Base-by-base conservation (phyloP, 2,329 filamentous ascomycete genomes). In the Septoria petroselini region DNA sequence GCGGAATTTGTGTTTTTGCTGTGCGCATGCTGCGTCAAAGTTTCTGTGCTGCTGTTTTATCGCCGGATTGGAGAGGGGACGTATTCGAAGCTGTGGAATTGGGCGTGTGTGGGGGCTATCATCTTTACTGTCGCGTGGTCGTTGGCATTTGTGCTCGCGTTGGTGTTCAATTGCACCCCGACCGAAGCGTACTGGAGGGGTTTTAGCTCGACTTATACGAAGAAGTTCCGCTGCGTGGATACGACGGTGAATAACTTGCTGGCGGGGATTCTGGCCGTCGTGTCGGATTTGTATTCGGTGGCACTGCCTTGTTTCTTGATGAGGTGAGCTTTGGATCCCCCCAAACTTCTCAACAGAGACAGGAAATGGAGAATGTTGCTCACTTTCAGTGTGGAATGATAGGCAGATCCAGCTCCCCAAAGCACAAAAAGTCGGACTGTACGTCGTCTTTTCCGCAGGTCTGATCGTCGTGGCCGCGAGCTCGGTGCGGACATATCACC, bases 371-470 rank as follows among this genome's bases (percentile, higher is more conserved):
- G n/a, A n/a, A n/a, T n/a, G n/a, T n/a, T n/a, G n/a, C n/a, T n/a
- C n/a, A n/a, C n/a, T n/a, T n/a, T n/a, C n/a, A n/a, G n/a, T n/a
- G 23, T 27, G 9, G 23, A 18, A 15, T 15, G 41, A 23, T 34
- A 43, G 41, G 30, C 31, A 43, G 62, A 75, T 12, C 64, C 71
- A 29, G 67, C 75, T 37, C 64, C 71, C 9, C 59, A 52, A 18
- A 63, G 68, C 17, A n/a, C 73, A 76, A 58, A 75, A 73, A 57
- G 50, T 71, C 23, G 71, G 68, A 0, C 58, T 74, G 3, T 71
- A 73, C 31, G 71, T 71, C 29, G 67, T 76, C 29, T 65, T 64
- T 50, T 53, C 38, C 6, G 40, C 62, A 3, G 60, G 60, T 7
- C 38, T 64, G 3, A 25, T 64, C 7, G 66, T 68, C 7, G 57